Percentiles rank a stretch among this genome's conserved stretches.
Conservation (phyloP, 1,284 basidiomycete genomes). For the Microbotryum intermedium region DNA sequence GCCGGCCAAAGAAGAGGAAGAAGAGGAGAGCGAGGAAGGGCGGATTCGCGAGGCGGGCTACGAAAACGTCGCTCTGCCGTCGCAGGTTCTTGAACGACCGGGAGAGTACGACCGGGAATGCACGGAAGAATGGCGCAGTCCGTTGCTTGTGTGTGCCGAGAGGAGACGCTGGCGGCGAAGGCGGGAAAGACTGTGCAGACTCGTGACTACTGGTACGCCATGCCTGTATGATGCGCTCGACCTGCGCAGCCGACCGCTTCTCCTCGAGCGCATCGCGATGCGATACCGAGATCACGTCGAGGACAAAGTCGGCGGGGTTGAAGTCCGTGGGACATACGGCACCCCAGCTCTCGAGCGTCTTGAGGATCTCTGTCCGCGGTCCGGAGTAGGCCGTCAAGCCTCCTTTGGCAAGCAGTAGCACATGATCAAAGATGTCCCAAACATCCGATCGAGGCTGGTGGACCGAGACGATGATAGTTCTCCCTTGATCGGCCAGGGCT, state of each 20-base stretch:
- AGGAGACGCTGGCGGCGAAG: neutral
- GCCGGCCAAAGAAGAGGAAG: constrained; percentile 42
- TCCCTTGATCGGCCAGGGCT: constrained; percentile 46
- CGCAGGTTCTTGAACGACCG: constrained; percentile 29
- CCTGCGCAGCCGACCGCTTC: neutral
- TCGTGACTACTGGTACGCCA: neutral
- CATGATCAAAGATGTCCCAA: constrained; percentile 43
- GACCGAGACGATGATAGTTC: constrained; percentile 49
- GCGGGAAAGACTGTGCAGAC: neutral
- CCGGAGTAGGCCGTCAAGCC: constrained; percentile 42
- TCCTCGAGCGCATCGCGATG: constrained; percentile 4
- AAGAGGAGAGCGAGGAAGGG: constrained; percentile 35
- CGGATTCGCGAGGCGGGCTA: constrained; percentile 26
- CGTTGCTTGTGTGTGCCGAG: neutral
- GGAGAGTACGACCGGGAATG: constrained; percentile 21
- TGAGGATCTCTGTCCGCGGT: constrained; percentile 35
- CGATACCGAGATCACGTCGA: constrained; percentile 26
- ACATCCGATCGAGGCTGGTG: constrained; percentile 51
- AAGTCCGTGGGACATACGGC: constrained; percentile 25
- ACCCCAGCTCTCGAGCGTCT: constrained; percentile 38
- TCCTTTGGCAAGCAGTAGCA: constrained; percentile 48
- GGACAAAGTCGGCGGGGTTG: constrained; percentile 30
- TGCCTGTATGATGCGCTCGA: constrained; percentile 4
- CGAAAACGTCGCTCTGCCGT: constrained; percentile 27
- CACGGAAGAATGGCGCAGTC: constrained; percentile 12